Base-by-base conservation (phyloP, 2,329 filamentous ascomycete species). In the Verticillium albo-atrum region DNA sequence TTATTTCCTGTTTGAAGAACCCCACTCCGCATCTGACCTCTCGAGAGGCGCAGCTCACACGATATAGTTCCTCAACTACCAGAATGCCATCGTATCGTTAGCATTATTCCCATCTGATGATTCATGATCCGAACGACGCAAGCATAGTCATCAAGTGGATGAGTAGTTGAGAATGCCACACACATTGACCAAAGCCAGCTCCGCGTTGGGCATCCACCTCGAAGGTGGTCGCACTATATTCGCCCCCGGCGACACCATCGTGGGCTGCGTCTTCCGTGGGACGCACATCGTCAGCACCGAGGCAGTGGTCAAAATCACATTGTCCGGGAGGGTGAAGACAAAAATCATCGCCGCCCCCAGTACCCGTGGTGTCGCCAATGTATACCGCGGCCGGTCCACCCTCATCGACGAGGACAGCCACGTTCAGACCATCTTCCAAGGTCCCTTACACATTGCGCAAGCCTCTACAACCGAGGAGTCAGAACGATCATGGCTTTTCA, bases 401-500 rank as follows among this genome's bases (percentile, higher is more conserved):
- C 60, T 73, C 10, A 66, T 72, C 50, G 53, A 58, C 23, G 37
- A 58, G 2, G 42, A 25, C 1, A 56, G 58, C 6, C 60, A 62
- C 5, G 17, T 66, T 12, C 59, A 54, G 3, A 56, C 62, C 5
- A 32, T 69, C 2, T 66, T 65, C 50, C 28, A 62, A 1, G 71
- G 71, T 0, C 70, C 70, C 0, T 6, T 72, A 3, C 67, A 72
- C 23, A 65, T 68, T 17, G 57, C 62, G 17, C n/a, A 4, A 9
- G 1, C 3, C 6, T 7, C 37, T 25, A 20, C 37, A 23, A 10
- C 37, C 3, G 37, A 47, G 9, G 37, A 23, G 17, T 7, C n/a
- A 20, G 37, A 23, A n/a, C 20, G 20, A 9, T 30, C 52, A 0
- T 75, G 71, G 73, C 65, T 65, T 0, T 74, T 74, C 47, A 59